phyloP scores from a whole-genome alignment of 768 basidiomycete species.

The Melanogaster broomeanus region DNA sequence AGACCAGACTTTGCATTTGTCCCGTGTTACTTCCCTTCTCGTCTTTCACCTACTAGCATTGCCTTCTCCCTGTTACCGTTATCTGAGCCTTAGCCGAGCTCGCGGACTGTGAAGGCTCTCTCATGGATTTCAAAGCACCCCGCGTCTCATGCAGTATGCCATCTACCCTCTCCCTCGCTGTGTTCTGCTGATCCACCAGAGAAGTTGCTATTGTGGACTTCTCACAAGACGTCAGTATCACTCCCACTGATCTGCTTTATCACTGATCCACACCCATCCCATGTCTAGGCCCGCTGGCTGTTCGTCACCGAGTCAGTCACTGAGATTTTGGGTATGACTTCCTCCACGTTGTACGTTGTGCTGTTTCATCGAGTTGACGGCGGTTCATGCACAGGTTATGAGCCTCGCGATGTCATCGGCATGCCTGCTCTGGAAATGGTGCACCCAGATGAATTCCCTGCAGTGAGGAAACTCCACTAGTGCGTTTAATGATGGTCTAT shows the following conservation, averaged over 20 bases:
- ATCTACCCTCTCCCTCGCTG: background rate
- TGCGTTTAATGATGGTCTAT: slow-evolving; percentile 31
- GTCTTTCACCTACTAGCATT: background rate
- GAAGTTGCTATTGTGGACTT: slow-evolving; percentile 83
- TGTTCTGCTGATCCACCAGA: slow-evolving; percentile 7
- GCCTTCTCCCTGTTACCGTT: background rate
- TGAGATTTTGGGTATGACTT: slow-evolving; percentile 57
- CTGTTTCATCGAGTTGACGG: background rate
- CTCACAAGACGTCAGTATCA: slow-evolving; percentile 58
- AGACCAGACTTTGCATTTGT: slow-evolving; percentile 4
- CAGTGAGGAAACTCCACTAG: slow-evolving; percentile 73
- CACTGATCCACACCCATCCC: slow-evolving; percentile 9
- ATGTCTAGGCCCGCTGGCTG: slow-evolving; percentile 60
- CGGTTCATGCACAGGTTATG: slow-evolving; percentile 53
- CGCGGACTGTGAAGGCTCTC: background rate
- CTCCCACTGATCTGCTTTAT: background rate
- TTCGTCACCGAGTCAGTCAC: slow-evolving; percentile 67
- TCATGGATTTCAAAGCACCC: slow-evolving; percentile 50
- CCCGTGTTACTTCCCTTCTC: background rate
- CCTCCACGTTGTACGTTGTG: background rate
- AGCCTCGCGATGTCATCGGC: slow-evolving; percentile 71
- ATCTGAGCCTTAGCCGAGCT: background rate
- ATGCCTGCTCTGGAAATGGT: slow-evolving; percentile 72
- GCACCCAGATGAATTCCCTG: slow-evolving; percentile 75
- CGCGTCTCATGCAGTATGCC: slow-evolving; percentile 78